phyloP scores from a whole-genome alignment of 1,284 basidiomycete species.

The Coniferiporia sulphurascens region DNA sequence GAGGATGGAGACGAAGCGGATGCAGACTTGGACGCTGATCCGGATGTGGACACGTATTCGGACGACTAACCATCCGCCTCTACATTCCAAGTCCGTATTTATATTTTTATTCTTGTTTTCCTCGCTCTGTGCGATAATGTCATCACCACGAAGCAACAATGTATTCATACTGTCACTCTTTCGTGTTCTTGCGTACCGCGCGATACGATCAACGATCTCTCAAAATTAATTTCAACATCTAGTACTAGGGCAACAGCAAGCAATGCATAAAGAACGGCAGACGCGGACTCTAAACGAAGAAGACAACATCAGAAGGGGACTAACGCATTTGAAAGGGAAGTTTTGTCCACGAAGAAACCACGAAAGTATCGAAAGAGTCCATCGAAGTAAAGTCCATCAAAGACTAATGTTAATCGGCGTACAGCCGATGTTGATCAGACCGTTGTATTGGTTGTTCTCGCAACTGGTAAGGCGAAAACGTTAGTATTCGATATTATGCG shows the following conservation, averaged over 20 bases:
- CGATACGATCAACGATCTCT: too few relatives aligned
- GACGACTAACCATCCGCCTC: too few relatives aligned
- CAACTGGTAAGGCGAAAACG: conserved; percentile 8
- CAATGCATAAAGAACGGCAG: neutral
- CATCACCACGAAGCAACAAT: too few relatives aligned
- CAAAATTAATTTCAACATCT: too few relatives aligned
- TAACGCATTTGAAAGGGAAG: neutral
- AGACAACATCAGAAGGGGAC: neutral
- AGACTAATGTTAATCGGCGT: conserved; percentile 17
- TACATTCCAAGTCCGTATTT: too few relatives aligned
- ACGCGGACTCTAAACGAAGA: too few relatives aligned
- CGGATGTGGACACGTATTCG: too few relatives aligned
- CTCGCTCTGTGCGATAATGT: too few relatives aligned
- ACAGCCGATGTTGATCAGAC: conserved; percentile 21
- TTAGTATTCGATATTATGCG: neutral
- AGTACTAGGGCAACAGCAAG: neutral
- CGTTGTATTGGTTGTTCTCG: conserved; percentile 21
- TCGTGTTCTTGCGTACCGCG: too few relatives aligned
- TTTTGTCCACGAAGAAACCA: neutral
- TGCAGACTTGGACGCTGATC: neutral
- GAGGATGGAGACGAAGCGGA: conserved; percentile 8
- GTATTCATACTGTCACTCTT: too few relatives aligned
- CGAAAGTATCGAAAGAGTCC: neutral
- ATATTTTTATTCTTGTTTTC: too few relatives aligned
- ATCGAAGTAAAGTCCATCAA: neutral